These are phyloP conservation scores for Saccharomycopsis fibuligera DNA, from an alignment of 805 yeast species.

Conservation along the genomic window DNA sequence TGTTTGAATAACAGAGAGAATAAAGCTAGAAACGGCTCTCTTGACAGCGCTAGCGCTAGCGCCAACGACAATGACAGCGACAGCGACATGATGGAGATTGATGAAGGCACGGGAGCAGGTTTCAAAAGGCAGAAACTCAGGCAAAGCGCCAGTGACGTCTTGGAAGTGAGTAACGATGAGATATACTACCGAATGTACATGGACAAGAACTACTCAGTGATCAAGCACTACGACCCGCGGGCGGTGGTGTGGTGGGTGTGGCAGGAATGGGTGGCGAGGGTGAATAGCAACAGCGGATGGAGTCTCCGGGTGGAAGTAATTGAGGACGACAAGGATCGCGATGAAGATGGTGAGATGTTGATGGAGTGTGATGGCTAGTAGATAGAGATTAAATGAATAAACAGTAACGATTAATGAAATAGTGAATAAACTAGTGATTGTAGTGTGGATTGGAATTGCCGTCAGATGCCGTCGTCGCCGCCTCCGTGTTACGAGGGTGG, in stretches of 20 bases:
- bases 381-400: too few relatives aligned
- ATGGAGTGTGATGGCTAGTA: too few relatives aligned
- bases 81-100: constrained; percentile 14
- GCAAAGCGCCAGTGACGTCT: constrained; percentile 3
- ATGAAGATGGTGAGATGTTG: neutral
- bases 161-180: constrained; percentile 18
- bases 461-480: too few relatives aligned
- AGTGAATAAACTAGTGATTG: too few relatives aligned
- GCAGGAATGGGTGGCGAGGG: too few relatives aligned
- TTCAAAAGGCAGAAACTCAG: constrained; percentile 2
- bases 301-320: too few relatives aligned
- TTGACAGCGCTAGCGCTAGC: neutral
- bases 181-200: constrained; percentile 15
- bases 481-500: too few relatives aligned
- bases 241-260: neutral
- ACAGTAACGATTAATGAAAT: too few relatives aligned
- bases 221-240: constrained; percentile 9
- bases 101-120: neutral
- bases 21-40: neutral
- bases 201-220: constrained; percentile 2
- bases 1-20: too few relatives aligned
- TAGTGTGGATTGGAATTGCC: too few relatives aligned
- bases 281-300: neutral
- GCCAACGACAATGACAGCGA: neutral
- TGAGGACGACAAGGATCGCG: too few relatives aligned